A percentile compares a stretch with the other conserved stretches of the same genome.
These are phyloP conservation scores for Mycena floridula DNA, from an alignment of 768 basidiomycete genomes.

Conservation along the genomic window DNA sequence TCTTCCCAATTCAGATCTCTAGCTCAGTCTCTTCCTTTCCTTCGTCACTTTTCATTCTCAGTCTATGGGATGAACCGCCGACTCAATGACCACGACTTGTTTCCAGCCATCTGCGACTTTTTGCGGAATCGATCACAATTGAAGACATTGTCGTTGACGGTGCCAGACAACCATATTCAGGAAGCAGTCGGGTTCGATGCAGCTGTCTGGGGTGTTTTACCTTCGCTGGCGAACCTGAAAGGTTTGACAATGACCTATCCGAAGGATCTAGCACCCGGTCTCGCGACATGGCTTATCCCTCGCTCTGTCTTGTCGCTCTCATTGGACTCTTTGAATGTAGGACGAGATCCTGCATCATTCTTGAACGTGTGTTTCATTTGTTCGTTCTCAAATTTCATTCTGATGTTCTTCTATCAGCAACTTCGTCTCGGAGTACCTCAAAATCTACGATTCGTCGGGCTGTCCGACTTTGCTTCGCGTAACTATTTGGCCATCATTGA, in stretches of 20 bases:
- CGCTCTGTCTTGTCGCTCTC: slow-evolving; percentile 41
- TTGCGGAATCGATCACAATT: slow-evolving; percentile 49
- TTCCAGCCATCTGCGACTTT: slow-evolving; percentile 65
- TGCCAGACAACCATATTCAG: slow-evolving; percentile 36
- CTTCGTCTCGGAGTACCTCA: slow-evolving; percentile 52
- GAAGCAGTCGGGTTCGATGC: slow-evolving; percentile 61
- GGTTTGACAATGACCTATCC: slow-evolving; percentile 59
- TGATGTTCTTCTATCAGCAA: slow-evolving; percentile 34
- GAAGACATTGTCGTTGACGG: slow-evolving; percentile 45
- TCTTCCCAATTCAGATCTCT: slow-evolving; percentile 45
- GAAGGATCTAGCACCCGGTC: slow-evolving; percentile 50
- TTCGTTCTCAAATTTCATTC: not conserved
- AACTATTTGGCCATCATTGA: slow-evolving; percentile 41
- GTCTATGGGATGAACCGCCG: slow-evolving; percentile 37
- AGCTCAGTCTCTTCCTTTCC: slow-evolving; percentile 46
- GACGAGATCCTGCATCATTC: slow-evolving; percentile 37
- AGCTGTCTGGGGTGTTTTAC: slow-evolving; percentile 65
- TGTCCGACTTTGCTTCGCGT: slow-evolving; percentile 39
- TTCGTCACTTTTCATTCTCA: slow-evolving; percentile 57
- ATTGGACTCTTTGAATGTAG: slow-evolving; percentile 30
- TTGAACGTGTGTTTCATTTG: slow-evolving; percentile 27
- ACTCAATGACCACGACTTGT: slow-evolving; percentile 51
- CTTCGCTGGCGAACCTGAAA: slow-evolving; percentile 45
- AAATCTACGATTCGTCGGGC: slow-evolving; percentile 44
- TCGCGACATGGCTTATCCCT: slow-evolving; percentile 68